These are phyloP conservation scores for Porcisia hertigi DNA, from an alignment of 208 protist genomes.

Conservation along the genomic window DNA sequence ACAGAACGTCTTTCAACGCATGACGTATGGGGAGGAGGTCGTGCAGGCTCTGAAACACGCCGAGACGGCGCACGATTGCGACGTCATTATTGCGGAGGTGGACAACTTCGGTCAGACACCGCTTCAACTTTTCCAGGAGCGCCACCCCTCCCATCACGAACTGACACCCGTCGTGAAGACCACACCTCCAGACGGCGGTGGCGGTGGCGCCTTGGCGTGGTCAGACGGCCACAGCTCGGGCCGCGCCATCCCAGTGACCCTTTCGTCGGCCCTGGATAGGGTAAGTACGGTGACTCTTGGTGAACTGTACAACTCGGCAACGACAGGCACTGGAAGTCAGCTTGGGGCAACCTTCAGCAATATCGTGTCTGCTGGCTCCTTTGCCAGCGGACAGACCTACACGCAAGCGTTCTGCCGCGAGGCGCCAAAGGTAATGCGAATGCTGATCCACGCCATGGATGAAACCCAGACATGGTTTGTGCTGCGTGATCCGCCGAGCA, in stretches of 20 bases:
- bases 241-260: neutral
- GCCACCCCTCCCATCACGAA: conserved; percentile 88
- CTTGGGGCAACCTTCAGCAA: conserved; percentile 24
- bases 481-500: conserved; percentile 44
- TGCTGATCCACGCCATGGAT: conserved; percentile 70
- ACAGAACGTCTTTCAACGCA: conserved; percentile 95
- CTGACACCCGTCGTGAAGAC: conserved; percentile 47
- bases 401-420: conserved; percentile 61
- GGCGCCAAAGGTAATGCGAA: conserved; percentile 62
- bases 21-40: conserved; percentile 97
- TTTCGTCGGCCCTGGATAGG: conserved; percentile 4
- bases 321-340: conserved; percentile 12
- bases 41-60: conserved; percentile 75
- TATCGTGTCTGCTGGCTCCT: conserved; percentile 20
- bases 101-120: conserved; percentile 98
- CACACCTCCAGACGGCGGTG: neutral
- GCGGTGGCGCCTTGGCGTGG: neutral
- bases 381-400: conserved; percentile 52
- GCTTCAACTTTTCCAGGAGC: conserved; percentile 91
- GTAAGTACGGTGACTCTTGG: conserved; percentile 24
- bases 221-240: neutral
- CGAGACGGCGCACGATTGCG: conserved; percentile 74
- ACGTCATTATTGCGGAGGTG: conserved; percentile 94
- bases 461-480: conserved; percentile 47
- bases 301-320: conserved; percentile 20